A percentile compares a stretch with the other conserved stretches of the same genome.
phyloP scores from a whole-genome alignment of 2,329 filamentous ascomycete species.

The Eutypa lata region DNA sequence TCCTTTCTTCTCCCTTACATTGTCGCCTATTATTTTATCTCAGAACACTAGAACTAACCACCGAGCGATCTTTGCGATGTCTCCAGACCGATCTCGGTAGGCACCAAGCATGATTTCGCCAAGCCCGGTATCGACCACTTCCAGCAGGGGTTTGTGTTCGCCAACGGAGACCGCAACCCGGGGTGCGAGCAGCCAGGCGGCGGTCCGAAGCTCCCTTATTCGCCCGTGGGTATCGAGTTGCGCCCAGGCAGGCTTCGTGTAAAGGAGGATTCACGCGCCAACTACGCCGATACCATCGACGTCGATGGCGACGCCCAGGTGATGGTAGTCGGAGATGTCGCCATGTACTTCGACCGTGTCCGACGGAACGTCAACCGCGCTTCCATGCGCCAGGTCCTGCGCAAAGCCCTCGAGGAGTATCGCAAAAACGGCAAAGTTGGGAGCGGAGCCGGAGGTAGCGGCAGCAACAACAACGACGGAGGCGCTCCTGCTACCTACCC shows the following conservation, averaged over 20 bases:
- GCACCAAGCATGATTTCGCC: slow-evolving; percentile 32
- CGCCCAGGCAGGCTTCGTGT: slow-evolving; percentile 30
- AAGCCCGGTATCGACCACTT: slow-evolving; percentile 34
- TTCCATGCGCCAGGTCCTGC: slow-evolving; percentile 33
- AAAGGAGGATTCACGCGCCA: slow-evolving; percentile 33
- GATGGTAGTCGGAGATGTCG: slow-evolving; percentile 33
- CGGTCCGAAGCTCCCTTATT: slow-evolving; percentile 29
- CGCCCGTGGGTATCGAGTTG: slow-evolving; percentile 31
- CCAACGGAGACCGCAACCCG: slow-evolving; percentile 30
- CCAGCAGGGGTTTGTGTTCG: slow-evolving; percentile 33
- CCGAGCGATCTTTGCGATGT: slow-evolving; percentile 10
- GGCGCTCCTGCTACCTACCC: slow-evolving; percentile 4
- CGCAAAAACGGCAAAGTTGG: slow-evolving; percentile 20
- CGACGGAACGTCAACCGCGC: slow-evolving; percentile 36
- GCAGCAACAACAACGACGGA: slow-evolving; percentile 3
- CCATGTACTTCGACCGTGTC: slow-evolving; percentile 34
- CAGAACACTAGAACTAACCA: neutral
- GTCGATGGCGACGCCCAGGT: slow-evolving; percentile 33
- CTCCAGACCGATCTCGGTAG: slow-evolving; percentile 30
- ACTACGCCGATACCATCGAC: slow-evolving; percentile 35
- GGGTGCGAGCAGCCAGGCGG: slow-evolving; percentile 23
- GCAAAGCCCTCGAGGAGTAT: slow-evolving; percentile 31
- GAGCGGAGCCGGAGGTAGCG: too few species aligned
- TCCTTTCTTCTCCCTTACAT: too few species aligned
- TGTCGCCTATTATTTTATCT: too few species aligned